Conservation (phyloP, 371 early-diverging fungal species). For the Mucor lusitanicus region DNA sequence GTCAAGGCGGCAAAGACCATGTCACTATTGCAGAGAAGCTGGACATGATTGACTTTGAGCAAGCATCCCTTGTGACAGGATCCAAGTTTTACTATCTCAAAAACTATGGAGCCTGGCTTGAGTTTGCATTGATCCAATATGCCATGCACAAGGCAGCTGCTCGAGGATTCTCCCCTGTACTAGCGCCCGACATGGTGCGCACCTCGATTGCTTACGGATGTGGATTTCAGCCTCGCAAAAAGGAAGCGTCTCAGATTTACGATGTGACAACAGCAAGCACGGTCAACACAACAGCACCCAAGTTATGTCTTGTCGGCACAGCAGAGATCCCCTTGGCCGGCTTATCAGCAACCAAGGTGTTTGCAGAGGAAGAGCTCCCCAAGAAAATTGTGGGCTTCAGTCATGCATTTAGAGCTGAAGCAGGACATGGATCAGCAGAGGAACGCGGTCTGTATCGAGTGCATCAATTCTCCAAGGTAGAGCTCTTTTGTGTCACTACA, state of each 20-base stretch:
- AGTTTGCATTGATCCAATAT: slow-evolving; percentile 85
- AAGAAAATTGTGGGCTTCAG: slow-evolving; percentile 78
- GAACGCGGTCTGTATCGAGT: slow-evolving; percentile 90
- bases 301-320: slow-evolving; percentile 83
- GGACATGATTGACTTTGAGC: slow-evolving; percentile 80
- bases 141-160: slow-evolving; percentile 73
- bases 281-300: slow-evolving; percentile 29
- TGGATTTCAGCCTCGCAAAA: slow-evolving; percentile 84
- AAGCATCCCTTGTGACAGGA: slow-evolving; percentile 83
- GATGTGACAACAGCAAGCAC: slow-evolving; percentile 62
- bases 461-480: slow-evolving; percentile 95
- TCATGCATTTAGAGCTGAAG: slow-evolving; percentile 89
- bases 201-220: slow-evolving; percentile 82
- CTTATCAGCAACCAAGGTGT: slow-evolving; percentile 65
- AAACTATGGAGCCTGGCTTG: slow-evolving; percentile 82
- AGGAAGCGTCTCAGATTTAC: slow-evolving; percentile 86
- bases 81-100: slow-evolving; percentile 87
- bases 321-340: slow-evolving; percentile 94
- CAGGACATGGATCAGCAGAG: slow-evolving; percentile 83
- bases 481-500: slow-evolving; percentile 80
- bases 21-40: slow-evolving; percentile 61
- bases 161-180: slow-evolving; percentile 79
- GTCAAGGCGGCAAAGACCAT: slow-evolving; percentile 50
- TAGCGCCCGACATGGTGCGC: slow-evolving; percentile 87
- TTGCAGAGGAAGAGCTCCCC: slow-evolving; percentile 65